Percentiles rank a stretch among this genome's conserved stretches.
Conservation (phyloP, 371 early-diverging fungal species). For the Dentiscutata heterogama region DNA sequence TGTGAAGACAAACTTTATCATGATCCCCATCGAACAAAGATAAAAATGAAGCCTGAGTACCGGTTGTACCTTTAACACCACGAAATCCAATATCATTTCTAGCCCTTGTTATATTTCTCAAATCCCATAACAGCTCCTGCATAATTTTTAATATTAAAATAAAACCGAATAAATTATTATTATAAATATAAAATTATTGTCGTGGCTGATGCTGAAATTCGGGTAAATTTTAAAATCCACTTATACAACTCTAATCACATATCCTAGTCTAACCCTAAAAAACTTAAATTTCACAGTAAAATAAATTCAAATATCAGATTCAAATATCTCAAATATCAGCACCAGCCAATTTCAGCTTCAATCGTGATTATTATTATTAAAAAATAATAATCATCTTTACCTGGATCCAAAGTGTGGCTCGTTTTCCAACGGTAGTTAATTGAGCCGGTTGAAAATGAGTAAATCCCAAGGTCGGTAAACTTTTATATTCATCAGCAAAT, state of each 20-base stretch:
- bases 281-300: neutral
- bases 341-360: no score
- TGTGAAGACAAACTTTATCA: constrained; percentile 70
- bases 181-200: neutral
- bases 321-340: no score
- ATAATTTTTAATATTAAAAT: neutral
- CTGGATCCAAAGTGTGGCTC: constrained; percentile 96
- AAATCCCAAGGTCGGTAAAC: constrained; percentile 95
- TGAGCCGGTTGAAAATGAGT: constrained; percentile 99
- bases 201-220: no score
- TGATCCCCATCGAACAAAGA: constrained; percentile 96
- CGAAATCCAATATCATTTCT: constrained; percentile 92
- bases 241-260: no score
- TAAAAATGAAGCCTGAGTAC: constrained; percentile 98
- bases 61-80: constrained; percentile 99
- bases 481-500: constrained; percentile 86
- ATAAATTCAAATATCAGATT: no score
- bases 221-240: no score
- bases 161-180: neutral
- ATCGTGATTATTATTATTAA: neutral
- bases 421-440: constrained; percentile 97
- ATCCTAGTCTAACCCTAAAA: no score
- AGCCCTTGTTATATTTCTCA: constrained; percentile 92
- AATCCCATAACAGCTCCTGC: constrained; percentile 94
- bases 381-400: no score